Evolutionary conservation across 139 green algal genomes (phyloP).

Genomic region (Closterium sp.): DNA sequence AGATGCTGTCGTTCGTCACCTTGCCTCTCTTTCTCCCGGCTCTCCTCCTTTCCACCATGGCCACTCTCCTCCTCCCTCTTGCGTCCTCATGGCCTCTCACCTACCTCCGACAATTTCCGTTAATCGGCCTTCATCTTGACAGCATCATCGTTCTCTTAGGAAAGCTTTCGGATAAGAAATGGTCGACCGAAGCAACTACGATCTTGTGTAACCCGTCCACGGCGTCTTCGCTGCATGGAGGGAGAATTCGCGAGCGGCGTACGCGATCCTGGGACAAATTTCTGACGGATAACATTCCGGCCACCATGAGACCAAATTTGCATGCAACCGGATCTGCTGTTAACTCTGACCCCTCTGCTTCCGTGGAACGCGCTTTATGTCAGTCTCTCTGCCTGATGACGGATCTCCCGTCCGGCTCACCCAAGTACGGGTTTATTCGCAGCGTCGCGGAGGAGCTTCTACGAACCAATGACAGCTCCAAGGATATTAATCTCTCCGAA

Average conservation of each 20-base stretch:
- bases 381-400: conserved; percentile 8
- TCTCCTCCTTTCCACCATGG: neutral
- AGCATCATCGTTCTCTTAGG: neutral
- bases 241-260: neutral
- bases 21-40: neutral
- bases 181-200: neutral
- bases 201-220: neutral
- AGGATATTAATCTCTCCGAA: neutral
- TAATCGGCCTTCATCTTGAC: neutral
- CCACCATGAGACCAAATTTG: neutral
- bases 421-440: conserved; percentile 11
- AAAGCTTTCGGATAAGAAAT: neutral
- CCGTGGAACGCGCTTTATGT: neutral
- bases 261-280: neutral
- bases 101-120: neutral
- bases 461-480: neutral
- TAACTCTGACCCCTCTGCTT: neutral
- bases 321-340: neutral
- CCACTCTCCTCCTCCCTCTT: neutral
- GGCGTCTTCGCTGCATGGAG: neutral
- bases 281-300: neutral
- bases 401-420: conserved; percentile 1
- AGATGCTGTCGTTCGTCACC: neutral
- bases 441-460: conserved; percentile 16
- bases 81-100: neutral